phyloP scores from a whole-genome alignment of 129 eudicot species.

The Dittrichia graveolens region DNA sequence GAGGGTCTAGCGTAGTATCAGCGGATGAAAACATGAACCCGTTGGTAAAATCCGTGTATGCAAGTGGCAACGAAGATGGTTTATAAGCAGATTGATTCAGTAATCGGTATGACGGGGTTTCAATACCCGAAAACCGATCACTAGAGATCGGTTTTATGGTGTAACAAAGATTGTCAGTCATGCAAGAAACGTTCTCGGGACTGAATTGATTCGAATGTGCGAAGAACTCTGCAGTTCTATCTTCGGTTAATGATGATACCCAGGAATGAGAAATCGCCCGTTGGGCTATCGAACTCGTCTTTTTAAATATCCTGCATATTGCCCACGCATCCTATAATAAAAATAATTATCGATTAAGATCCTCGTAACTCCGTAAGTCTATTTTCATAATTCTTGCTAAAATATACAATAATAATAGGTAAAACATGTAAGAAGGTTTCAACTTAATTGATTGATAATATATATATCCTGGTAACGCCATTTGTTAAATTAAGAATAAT shows the following conservation, averaged over 20 bases:
- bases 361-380: too few relatives aligned
- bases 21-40: slow-evolving; percentile 50
- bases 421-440: too few relatives aligned
- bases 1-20: slow-evolving; percentile 27
- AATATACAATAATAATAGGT: too few relatives aligned
- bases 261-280: slow-evolving; percentile 75
- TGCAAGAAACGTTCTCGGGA: slow-evolving; percentile 55
- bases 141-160: slow-evolving; percentile 33
- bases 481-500: too few relatives aligned
- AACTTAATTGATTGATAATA: too few relatives aligned
- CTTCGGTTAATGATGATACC: slow-evolving; percentile 53
- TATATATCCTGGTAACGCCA: too few relatives aligned
- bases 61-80: slow-evolving; percentile 31
- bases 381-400: too few relatives aligned
- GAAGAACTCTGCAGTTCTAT: slow-evolving; percentile 43
- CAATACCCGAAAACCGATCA: slow-evolving; percentile 38
- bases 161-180: slow-evolving; percentile 31
- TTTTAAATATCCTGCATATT: slow-evolving; percentile 86
- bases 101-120: slow-evolving; percentile 39
- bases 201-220: slow-evolving; percentile 34
- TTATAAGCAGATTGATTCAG: slow-evolving; percentile 29
- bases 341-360: too few relatives aligned
- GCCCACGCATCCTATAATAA: slow-evolving; percentile 78
- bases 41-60: slow-evolving; percentile 33
- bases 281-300: slow-evolving; percentile 64